These are phyloP conservation scores for Terfezia boudieri DNA, from an alignment of 495 filamentous ascomycete genomes.

Conservation along the genomic window DNA sequence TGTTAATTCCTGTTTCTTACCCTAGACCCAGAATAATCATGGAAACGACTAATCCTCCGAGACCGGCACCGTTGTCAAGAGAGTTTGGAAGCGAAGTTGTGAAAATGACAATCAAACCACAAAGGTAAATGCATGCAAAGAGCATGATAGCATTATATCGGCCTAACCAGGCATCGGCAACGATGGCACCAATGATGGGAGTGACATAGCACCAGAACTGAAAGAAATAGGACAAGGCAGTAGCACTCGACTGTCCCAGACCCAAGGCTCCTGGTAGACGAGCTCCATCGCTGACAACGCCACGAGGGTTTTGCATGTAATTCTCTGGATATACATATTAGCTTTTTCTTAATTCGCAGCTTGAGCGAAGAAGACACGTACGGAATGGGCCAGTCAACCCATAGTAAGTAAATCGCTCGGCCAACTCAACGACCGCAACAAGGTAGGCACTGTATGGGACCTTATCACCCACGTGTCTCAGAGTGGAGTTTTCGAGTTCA, in stretches of 20 bases:
- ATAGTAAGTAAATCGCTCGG: conserved; percentile 18
- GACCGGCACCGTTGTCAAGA: conserved; percentile 32
- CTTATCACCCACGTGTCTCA: conserved; percentile 15
- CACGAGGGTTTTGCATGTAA: conserved; percentile 22
- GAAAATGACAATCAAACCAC: conserved; percentile 43
- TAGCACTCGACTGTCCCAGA: conserved; percentile 25
- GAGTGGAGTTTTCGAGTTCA: conserved; percentile 9
- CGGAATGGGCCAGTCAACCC: conserved; percentile 17
- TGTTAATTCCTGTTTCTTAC: conserved; percentile 5
- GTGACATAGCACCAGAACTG: conserved; percentile 21
- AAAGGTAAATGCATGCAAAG: conserved; percentile 39
- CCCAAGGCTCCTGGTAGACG: conserved; percentile 22
- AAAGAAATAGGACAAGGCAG: conserved; percentile 27
- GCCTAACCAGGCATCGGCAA: conserved; percentile 24
- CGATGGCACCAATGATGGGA: conserved; percentile 21
- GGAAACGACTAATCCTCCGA: conserved; percentile 19
- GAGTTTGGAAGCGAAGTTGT: conserved; percentile 36
- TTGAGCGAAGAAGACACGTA: background rate
- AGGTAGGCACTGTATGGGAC: conserved; percentile 18
- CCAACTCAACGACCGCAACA: conserved; percentile 16
- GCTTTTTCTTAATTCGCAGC: background rate
- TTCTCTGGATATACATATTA: conserved; percentile 19
- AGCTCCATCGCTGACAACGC: background rate
- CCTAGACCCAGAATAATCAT: conserved; percentile 25
- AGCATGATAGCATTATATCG: conserved; percentile 37